These are phyloP conservation scores for Geotrichum reessii DNA, from an alignment of 1,139 yeast species.

Conservation along the genomic window DNA sequence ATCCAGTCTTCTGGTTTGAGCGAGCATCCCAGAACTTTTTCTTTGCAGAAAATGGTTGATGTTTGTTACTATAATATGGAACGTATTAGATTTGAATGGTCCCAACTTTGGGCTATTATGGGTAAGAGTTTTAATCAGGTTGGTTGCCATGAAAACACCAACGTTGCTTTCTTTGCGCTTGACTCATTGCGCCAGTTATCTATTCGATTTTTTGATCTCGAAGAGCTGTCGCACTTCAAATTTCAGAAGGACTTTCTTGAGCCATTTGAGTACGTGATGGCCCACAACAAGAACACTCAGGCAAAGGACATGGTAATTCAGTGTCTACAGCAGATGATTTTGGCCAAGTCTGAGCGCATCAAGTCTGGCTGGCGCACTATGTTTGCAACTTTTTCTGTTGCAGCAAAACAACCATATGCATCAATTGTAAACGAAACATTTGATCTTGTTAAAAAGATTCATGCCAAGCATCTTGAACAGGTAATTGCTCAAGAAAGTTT, in stretches of 20 bases:
- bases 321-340: conserved; percentile 79
- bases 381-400: conserved; percentile 66
- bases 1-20: conserved; percentile 83
- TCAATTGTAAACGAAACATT: conserved; percentile 58
- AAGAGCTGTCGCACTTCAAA: conserved; percentile 90
- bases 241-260: conserved; percentile 90
- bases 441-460: conserved; percentile 58
- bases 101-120: conserved; percentile 90
- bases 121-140: conserved; percentile 83
- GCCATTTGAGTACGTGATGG: conserved; percentile 80
- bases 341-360: conserved; percentile 68
- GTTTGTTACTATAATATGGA: conserved; percentile 96
- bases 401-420: conserved; percentile 47
- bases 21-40: conserved; percentile 80
- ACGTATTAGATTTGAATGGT: conserved; percentile 95
- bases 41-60: conserved; percentile 91
- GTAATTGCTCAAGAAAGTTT: conserved; percentile 72
- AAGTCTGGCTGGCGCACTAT: conserved; percentile 95
- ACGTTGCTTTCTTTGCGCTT: conserved; percentile 81
- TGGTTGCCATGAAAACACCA: conserved; percentile 71
- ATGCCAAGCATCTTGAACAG: conserved; percentile 54
- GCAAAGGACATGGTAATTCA: conserved; percentile 89
- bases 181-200: conserved; percentile 92
- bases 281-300: conserved; percentile 62
- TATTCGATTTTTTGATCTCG: conserved; percentile 85